Evolutionary conservation across 2,329 filamentous ascomycete genomes (phyloP), one percentile per base, ranked within the genome.

Genomic region (Xylaria multiplex): DNA sequence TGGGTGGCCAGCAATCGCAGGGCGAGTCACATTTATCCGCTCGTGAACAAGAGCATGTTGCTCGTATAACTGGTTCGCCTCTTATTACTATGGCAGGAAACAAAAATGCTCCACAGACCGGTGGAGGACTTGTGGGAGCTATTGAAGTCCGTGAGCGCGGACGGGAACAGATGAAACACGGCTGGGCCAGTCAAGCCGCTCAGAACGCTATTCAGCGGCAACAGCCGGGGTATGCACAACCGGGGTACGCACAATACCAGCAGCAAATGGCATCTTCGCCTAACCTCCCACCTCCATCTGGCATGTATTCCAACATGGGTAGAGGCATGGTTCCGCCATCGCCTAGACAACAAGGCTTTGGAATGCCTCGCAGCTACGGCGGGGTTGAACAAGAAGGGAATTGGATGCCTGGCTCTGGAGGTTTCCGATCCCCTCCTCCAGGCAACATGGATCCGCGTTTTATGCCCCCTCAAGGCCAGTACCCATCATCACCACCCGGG

Each of bases 41-140:
- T 19, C 88, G 91, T 16, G 93, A 97, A 78, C 93, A 96, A 77
- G 93, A 96, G 79, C 91, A 96, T 71, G 86, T 97, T n/a, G 92
- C 93, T 9, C 88, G 91, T 43, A 84, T 93, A 71, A 97, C 93
- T 0, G 91, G 92, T 0, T 89, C 88, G 0, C 91, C 93, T 0
- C 82, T 97, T 56, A 86, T 96, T 72, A 88, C 86, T 65, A 82
- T 96, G 76, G 86, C 85, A 4, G 85, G 85, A 56, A 83, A 83
- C 57, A 81, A 82, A 68, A 85, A 84, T 66, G 79, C 81, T 49
- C 81, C 82, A 60, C 79, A 83, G 9, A 76, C 85, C 37, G 86
- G 87, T 0, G 81, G 81, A 24, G 90, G 91, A 0, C 82, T 97
- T 1, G 88, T 97, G 6, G 92, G 91, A 1, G 90, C 91, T 14